Percentiles rank a stretch among this genome's conserved stretches.
These are phyloP conservation scores for Jaminaea rosea DNA, from an alignment of 1,284 basidiomycete species.

Conservation along the genomic window DNA sequence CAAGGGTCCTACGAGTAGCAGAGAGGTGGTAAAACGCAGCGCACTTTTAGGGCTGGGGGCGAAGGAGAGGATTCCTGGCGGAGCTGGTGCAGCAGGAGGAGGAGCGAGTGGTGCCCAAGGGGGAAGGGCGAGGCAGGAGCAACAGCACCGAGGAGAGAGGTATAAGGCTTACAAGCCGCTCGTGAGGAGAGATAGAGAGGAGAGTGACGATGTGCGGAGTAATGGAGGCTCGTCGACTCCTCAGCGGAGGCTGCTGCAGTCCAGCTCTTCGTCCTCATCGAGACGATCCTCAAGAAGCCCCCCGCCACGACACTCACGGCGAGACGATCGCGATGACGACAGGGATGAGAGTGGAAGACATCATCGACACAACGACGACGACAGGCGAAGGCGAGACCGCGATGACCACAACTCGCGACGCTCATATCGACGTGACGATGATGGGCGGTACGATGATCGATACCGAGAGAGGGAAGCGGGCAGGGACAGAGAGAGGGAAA, in stretches of 20 bases:
- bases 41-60: constrained; percentile 41
- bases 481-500: constrained; percentile 9
- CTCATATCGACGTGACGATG: constrained; percentile 4
- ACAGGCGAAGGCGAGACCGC: constrained; percentile 17
- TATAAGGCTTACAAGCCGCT: constrained; percentile 68
- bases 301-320: constrained; percentile 16
- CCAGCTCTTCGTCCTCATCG: constrained; percentile 9
- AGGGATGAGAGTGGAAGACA: constrained; percentile 9
- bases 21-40: constrained; percentile 33
- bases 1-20: constrained; percentile 27
- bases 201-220: constrained; percentile 1
- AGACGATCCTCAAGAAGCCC: constrained; percentile 9
- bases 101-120: constrained; percentile 51
- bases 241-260: constrained; percentile 3
- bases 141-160: too few species aligned
- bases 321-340: constrained; percentile 19
- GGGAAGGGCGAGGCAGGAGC: constrained; percentile 51
- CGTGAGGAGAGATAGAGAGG: constrained; percentile 54
- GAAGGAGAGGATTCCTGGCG: constrained; percentile 27
- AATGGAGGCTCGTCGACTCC: not conserved
- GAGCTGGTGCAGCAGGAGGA: not conserved
- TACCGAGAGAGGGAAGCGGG: constrained; percentile 22
- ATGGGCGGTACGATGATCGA: constrained; percentile 9
- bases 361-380: not conserved
- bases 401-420: constrained; percentile 20